Evolutionary conservation across 306 rosid genomes (phyloP), one percentile per base, ranked within the genome.

Genomic region (Castanea crenata): DNA sequence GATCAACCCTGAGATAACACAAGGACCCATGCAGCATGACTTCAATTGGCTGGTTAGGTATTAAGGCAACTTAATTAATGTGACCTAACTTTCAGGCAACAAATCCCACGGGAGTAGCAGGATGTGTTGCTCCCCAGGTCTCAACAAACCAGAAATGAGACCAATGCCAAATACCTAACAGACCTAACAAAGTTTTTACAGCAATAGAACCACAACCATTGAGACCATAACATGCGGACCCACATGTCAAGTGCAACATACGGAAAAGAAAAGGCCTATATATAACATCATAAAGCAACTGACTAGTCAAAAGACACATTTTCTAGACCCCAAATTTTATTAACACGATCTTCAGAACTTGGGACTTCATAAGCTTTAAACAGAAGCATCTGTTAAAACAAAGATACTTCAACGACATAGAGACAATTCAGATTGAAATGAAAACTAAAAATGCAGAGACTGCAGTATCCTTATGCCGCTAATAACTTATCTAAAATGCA

Each of bases 381-480:
- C 64, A 82, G 61, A 78, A 79, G 76, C 84, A 86, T 62, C 88
- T 81, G 71, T 55, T 78, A 76, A 67, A 83, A 80, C 80, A 69
- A 80, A 69, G 74, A 77, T 59, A 80, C 89, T 91, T 58, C 29
- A 87, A 81, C 13, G 76, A 56, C 74, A 63, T 72, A 79, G 19
- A 86, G 87, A 79, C 79, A 81, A 77, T 71, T 79, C 76, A 76
- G 80, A 83, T 80, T 81, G 78, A 87, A 85, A 74, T 58, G 79
- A 64, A 74, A 83, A 84, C 86, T 82, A 76, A 56, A 87, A 86
- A 84, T 82, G 54, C 55, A 75, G 67, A 83, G 84, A 78, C 85
- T 51, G 78, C 85, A 85, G 84, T 69, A 88, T 79, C 87, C 87
- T 86, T 87, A 27, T 78, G 83, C 88, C 79, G 49, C 73, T 34